Conservation (phyloP, 257 asterid species). For the Solanum chmielewskii region DNA sequence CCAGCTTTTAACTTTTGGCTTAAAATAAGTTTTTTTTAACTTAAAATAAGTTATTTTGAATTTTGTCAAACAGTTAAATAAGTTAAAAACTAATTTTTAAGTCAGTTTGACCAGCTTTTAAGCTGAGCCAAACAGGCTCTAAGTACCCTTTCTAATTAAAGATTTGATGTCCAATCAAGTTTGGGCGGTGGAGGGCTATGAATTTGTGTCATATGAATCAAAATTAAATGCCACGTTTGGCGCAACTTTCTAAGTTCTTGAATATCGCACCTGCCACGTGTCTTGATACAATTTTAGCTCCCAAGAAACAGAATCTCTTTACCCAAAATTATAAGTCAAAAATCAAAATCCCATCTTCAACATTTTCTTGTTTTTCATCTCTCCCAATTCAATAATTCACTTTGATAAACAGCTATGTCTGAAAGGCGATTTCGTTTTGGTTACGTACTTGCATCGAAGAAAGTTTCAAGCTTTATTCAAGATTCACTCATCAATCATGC, state of each 20-base stretch:
- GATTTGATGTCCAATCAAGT: background rate
- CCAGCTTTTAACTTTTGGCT: too few relatives aligned
- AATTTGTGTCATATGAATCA: background rate
- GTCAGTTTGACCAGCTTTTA: too few relatives aligned
- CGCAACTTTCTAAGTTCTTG: too few relatives aligned
- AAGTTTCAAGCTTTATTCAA: constrained; percentile 43
- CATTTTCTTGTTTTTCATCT: background rate
- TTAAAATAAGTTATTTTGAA: too few relatives aligned
- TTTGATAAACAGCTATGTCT: background rate
- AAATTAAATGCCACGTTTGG: background rate
- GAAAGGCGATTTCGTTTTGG: constrained; percentile 35
- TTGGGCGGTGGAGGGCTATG: background rate
- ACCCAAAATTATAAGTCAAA: background rate
- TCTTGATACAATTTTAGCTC: background rate
- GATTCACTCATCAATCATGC: constrained; percentile 55
- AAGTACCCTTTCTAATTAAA: too few relatives aligned
- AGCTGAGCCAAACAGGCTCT: too few relatives aligned
- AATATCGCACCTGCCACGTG: background rate
- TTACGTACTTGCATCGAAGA: constrained; percentile 62
- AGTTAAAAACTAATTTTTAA: too few relatives aligned
- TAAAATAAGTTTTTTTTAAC: too few relatives aligned
- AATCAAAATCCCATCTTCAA: background rate
- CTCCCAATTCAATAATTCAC: background rate
- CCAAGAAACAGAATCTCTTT: background rate
- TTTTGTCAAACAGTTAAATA: too few relatives aligned